phyloP scores from a whole-genome alignment of 345 rosid genomes.

The Heritiera fomes region DNA sequence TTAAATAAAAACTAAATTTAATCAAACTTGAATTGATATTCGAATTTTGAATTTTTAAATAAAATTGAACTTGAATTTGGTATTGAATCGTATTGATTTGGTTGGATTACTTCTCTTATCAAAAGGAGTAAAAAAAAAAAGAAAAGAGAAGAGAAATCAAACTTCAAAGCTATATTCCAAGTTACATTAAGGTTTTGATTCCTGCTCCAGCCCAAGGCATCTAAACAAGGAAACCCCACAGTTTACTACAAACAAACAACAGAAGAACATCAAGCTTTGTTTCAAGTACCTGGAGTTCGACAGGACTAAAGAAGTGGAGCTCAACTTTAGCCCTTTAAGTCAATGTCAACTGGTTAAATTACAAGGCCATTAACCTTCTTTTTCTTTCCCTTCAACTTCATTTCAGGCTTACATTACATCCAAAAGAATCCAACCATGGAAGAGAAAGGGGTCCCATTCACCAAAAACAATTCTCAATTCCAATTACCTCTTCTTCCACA shows the following conservation, averaged over 20 bases:
- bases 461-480: conserved; percentile 16
- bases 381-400: background rate
- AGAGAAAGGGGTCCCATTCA: background rate
- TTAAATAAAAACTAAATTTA: no score
- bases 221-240: background rate
- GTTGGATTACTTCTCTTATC: no score
- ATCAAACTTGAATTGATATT: no score
- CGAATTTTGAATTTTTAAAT: no score
- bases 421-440: conserved; percentile 36
- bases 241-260: no score
- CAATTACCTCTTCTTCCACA: background rate
- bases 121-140: no score
- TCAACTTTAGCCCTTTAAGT: background rate
- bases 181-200: background rate
- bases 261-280: background rate
- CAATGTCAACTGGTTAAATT: background rate
- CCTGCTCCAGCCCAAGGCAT: background rate
- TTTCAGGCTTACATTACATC: background rate
- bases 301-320: background rate
- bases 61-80: no score
- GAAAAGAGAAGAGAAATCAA: background rate
- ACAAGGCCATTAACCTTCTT: background rate
- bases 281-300: background rate
- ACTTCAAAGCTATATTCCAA: background rate
- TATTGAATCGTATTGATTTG: no score